Conservation (phyloP, 345 rosid genomes). For the Kernera saxatilis region DNA sequence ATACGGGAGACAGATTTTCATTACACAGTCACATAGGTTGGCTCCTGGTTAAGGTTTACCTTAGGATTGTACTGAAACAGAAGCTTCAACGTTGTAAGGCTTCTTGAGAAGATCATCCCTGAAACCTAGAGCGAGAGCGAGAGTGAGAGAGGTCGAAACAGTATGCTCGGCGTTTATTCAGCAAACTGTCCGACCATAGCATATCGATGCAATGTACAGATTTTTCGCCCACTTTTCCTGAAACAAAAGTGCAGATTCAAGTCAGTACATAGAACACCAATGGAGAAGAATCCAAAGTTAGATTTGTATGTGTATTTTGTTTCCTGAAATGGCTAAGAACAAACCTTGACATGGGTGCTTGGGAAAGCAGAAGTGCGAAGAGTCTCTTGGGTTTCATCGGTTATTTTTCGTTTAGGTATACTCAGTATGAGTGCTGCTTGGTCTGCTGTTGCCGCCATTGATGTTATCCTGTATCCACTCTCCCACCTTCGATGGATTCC, state of each 20-base stretch:
- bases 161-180: conserved; percentile 30
- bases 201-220: conserved; percentile 80
- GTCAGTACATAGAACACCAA: conserved; percentile 6
- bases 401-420: conserved; percentile 75
- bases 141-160: neutral
- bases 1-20: conserved; percentile 15
- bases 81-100: conserved; percentile 14
- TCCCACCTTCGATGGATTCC: conserved; percentile 96
- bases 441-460: conserved; percentile 89
- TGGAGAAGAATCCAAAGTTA: neutral
- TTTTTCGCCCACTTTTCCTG: conserved; percentile 94
- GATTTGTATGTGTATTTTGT: neutral
- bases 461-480: conserved; percentile 82
- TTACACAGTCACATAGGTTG: conserved; percentile 25
- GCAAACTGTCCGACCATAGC: conserved; percentile 86
- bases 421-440: conserved; percentile 92
- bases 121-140: neutral
- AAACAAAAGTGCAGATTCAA: conserved; percentile 3
- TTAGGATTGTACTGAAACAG: conserved; percentile 14
- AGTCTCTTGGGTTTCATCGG: conserved; percentile 95
- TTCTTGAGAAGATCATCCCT: conserved; percentile 8
- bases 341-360: conserved; percentile 92
- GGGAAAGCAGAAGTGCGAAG: conserved; percentile 95
- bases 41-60: conserved; percentile 30
- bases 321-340: neutral